Evolutionary conservation across 805 yeast species (phyloP), one percentile per base, ranked within the genome.

Genomic region (Isabelozyma pseudorhagii): DNA sequence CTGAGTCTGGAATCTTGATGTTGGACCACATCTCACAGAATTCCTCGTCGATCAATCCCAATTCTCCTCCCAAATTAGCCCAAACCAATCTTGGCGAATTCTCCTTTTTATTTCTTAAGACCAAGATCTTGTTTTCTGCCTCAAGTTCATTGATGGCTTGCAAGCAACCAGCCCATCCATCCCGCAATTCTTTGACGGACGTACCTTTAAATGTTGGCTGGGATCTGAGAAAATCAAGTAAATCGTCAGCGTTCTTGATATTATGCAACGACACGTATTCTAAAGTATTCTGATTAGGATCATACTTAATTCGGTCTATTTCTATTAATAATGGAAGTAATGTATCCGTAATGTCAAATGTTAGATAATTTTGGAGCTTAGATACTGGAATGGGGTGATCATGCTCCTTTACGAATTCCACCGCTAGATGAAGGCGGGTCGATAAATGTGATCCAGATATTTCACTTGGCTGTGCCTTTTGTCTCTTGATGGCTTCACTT

Each of bases 81-180:
- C 98, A 94, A 11, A 94, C 88, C 51, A 86, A 81, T 54, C 97
- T 75, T n/a, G 99, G 97, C 1, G 91, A 75, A 60, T 87, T 89
- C 58, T 94, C 99, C 74, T 94, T 96, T 62, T 93, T 91, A 27
- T 96, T 91, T 50, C 97, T 79, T 58, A 89, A 74, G 1, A 94
- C 97, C 31, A 94, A 74, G 38, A 93, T 82, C 60, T 87, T 85
- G 50, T 86, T 80, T 49, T 85, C 85, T 48, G 77, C 76, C 62
- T 94, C 99, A 29, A 94, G 72, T 57, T 87, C 85, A 45, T 84
- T 83, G 25, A 94, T 83, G 0, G 94, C 86, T 5, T 82, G 84
- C 38, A 86, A 67, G 65, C 97, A 93, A 13, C 91, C 93, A 46
- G 88, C 81, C 99, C 99, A 94, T 21, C 99, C 99, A 61, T 90